Evolutionary conservation across 177 flowering plant species (phyloP).

Genomic region (Vitis hybrid): DNA sequence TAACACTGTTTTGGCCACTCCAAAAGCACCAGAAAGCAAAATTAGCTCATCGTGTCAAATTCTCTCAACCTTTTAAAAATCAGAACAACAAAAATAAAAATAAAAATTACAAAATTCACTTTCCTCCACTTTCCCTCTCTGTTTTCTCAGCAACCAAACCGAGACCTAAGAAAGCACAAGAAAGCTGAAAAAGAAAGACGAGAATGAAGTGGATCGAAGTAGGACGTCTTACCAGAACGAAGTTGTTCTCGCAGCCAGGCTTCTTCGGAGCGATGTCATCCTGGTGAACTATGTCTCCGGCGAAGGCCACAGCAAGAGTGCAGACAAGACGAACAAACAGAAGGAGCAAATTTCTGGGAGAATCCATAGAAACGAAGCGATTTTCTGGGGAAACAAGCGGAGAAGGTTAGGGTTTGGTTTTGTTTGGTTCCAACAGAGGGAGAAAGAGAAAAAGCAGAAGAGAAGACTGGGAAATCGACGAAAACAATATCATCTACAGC

Average conservation of each 20-base stretch:
- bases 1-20: no score
- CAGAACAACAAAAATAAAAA: neutral
- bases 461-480: no score
- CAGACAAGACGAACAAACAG: neutral
- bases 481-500: no score
- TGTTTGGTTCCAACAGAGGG: neutral
- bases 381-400: neutral
- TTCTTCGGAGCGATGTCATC: conserved; percentile 30
- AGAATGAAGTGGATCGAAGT: neutral
- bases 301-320: conserved; percentile 14
- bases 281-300: conserved; percentile 44
- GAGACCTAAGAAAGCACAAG: neutral
- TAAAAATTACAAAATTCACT: neutral
- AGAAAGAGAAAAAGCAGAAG: conserved; percentile 4
- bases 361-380: conserved; percentile 10
- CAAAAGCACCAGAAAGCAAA: no score
- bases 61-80: neutral
- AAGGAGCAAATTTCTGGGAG: neutral
- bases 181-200: neutral
- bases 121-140: neutral
- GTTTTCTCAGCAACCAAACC: conserved; percentile 19
- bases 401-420: neutral
- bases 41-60: no score
- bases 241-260: conserved; percentile 42
- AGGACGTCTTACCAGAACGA: conserved; percentile 28